Evolutionary conservation across 2,329 filamentous ascomycete species (phyloP).

Genomic region (Fusarium sp.): DNA sequence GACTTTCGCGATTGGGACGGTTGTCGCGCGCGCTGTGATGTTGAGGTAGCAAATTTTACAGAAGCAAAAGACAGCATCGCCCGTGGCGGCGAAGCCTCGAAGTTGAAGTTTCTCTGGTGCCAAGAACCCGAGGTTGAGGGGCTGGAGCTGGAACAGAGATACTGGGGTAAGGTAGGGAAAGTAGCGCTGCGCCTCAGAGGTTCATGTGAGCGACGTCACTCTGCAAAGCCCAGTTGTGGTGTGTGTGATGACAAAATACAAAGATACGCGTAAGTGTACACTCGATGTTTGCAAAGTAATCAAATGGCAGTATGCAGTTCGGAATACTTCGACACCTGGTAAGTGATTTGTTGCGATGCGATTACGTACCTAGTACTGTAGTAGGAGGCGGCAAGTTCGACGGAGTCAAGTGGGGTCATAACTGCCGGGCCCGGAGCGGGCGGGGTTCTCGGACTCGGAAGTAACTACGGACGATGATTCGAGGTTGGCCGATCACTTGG

Average conservation of each 20-base stretch:
- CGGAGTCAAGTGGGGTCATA: constrained; percentile 4
- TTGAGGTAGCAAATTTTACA: background rate
- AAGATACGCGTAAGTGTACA: too few relatives aligned
- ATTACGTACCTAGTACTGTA: background rate
- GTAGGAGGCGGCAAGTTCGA: background rate
- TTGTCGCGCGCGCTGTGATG: background rate
- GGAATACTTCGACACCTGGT: background rate
- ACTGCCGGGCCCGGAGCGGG: background rate
- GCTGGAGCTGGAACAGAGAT: constrained; percentile 5
- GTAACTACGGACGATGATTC: too few relatives aligned
- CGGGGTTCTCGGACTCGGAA: background rate
- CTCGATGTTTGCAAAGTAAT: too few relatives aligned
- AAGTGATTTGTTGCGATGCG: too few relatives aligned
- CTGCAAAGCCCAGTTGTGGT: background rate
- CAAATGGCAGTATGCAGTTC: background rate
- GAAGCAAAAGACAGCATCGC: constrained; percentile 12
- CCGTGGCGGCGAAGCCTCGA: constrained; percentile 23
- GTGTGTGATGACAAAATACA: background rate
- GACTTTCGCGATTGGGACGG: background rate
- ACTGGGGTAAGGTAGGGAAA: background rate
- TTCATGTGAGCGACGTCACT: constrained; percentile 39
- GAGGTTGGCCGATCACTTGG: background rate
- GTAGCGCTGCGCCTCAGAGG: constrained; percentile 34
- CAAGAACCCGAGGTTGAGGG: constrained; percentile 37
- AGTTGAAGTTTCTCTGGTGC: constrained; percentile 26